phyloP scores from a whole-genome alignment of 2,329 filamentous ascomycete species.

The Ambrosiella cleistominuta region DNA sequence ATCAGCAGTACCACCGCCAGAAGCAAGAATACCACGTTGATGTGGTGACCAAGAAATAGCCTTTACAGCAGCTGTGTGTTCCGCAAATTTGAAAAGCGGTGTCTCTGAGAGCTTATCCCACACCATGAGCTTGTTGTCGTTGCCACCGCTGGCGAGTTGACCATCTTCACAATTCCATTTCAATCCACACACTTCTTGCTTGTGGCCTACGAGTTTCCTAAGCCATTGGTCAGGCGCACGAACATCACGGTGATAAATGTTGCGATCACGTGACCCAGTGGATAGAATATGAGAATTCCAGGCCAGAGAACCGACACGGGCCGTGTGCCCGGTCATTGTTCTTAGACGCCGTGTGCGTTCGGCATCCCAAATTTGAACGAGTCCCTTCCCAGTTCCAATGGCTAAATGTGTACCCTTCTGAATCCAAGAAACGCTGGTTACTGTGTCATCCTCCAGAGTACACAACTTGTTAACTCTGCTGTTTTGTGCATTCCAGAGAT shows the following conservation, averaged over 20 bases:
- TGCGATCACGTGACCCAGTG: constrained; percentile 79
- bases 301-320: constrained; percentile 77
- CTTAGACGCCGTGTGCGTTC: constrained; percentile 68
- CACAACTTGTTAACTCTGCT: constrained; percentile 88
- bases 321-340: constrained; percentile 94
- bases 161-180: constrained; percentile 96
- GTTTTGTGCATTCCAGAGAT: constrained; percentile 93
- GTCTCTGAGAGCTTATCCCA: constrained; percentile 95
- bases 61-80: constrained; percentile 91
- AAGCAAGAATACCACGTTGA: constrained; percentile 83
- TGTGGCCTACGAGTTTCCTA: constrained; percentile 76
- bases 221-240: constrained; percentile 82
- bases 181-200: constrained; percentile 92
- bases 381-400: constrained; percentile 83
- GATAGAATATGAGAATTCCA: constrained; percentile 98
- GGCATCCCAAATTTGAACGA: constrained; percentile 96
- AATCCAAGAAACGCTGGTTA: constrained; percentile 97
- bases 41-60: constrained; percentile 97
- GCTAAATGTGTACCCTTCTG: constrained; percentile 91
- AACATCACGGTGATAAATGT: constrained; percentile 92
- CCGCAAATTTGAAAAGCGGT: constrained; percentile 82
- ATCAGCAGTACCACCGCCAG: constrained; percentile 88
- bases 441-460: constrained; percentile 78
- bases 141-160: constrained; percentile 85
- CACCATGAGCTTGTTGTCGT: constrained; percentile 97